phyloP scores from a whole-genome alignment of 495 filamentous ascomycete species.

The Neurospora hispaniola region DNA sequence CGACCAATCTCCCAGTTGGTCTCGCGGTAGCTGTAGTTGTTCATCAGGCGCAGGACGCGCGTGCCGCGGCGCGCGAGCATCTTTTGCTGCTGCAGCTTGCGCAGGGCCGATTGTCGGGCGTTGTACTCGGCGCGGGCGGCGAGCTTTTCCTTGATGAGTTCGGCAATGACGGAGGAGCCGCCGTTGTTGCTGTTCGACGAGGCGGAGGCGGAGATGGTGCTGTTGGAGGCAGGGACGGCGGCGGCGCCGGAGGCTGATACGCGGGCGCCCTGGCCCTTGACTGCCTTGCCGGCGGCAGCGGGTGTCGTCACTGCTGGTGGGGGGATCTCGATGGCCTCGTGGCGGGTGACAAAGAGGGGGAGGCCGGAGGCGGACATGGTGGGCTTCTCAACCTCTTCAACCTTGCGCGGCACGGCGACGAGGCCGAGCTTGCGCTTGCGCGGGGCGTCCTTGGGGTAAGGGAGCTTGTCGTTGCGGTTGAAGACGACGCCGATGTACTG shows the following conservation, averaged over 20 bases:
- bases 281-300: background rate
- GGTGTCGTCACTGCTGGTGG: background rate
- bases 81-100: slow-evolving; percentile 9
- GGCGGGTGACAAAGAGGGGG: slow-evolving; percentile 28
- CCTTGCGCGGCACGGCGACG: slow-evolving; percentile 35
- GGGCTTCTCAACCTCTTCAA: slow-evolving; percentile 12
- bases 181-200: slow-evolving; percentile 1
- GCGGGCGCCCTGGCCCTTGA: background rate
- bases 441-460: slow-evolving; percentile 57
- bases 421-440: slow-evolving; percentile 62
- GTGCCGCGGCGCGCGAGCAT: slow-evolving; percentile 18
- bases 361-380: slow-evolving; percentile 31
- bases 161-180: slow-evolving; percentile 15
- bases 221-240: background rate
- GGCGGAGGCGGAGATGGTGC: background rate
- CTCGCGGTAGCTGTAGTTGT: slow-evolving; percentile 73
- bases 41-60: slow-evolving; percentile 42
- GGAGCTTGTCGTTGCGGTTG: slow-evolving; percentile 61
- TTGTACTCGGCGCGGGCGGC: slow-evolving; percentile 24
- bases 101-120: slow-evolving; percentile 20
- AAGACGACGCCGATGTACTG: slow-evolving; percentile 90
- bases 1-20: slow-evolving; percentile 76
- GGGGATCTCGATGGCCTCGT: slow-evolving; percentile 20
- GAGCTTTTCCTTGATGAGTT: slow-evolving; percentile 29
- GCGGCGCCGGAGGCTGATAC: background rate